phyloP scores from a whole-genome alignment of 2,329 filamentous ascomycete genomes.

The Capronia coronata region DNA sequence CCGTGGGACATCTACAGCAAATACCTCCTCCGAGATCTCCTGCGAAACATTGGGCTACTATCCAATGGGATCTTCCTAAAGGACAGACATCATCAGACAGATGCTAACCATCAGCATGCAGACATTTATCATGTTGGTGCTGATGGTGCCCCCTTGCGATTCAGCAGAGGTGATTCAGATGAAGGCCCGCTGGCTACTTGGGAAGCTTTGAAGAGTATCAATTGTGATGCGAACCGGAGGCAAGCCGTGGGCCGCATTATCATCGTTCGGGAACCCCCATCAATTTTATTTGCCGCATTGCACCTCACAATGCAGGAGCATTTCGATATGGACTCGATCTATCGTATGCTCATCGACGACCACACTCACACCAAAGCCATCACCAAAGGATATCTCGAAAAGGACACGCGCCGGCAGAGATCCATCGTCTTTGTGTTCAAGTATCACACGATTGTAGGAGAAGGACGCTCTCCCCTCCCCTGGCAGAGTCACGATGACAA shows the following conservation, averaged over 20 bases:
- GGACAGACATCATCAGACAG: slow-evolving; percentile 38
- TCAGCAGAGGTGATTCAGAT: slow-evolving; percentile 30
- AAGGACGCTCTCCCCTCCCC: slow-evolving; percentile 50
- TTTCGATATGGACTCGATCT: slow-evolving; percentile 59
- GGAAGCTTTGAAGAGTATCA: slow-evolving; percentile 34
- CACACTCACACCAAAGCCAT: slow-evolving; percentile 36
- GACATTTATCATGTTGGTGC: slow-evolving; percentile 52
- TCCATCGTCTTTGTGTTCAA: slow-evolving; percentile 60
- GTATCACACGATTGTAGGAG: slow-evolving; percentile 56
- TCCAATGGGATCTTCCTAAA: slow-evolving; percentile 34
- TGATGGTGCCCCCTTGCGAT: slow-evolving; percentile 40
- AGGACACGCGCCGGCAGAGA: slow-evolving; percentile 45
- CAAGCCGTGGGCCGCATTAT: slow-evolving; percentile 54
- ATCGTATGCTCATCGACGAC: slow-evolving; percentile 49
- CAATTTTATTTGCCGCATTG: slow-evolving; percentile 53
- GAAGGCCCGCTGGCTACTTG: slow-evolving; percentile 35
- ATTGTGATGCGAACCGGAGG: slow-evolving; percentile 33
- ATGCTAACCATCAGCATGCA: slow-evolving; percentile 46
- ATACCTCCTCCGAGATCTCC: slow-evolving; percentile 38
- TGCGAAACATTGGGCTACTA: slow-evolving; percentile 40
- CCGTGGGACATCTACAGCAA: slow-evolving; percentile 39
- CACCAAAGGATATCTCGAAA: slow-evolving; percentile 47
- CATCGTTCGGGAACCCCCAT: slow-evolving; percentile 55
- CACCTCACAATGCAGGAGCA: slow-evolving; percentile 52
- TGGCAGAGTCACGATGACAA: slow-evolving; percentile 54